Evolutionary conservation across 108 stramenopile genomes (phyloP), one percentile per base, ranked within the genome.

Genomic region (Nannochloropsis oceanica): DNA sequence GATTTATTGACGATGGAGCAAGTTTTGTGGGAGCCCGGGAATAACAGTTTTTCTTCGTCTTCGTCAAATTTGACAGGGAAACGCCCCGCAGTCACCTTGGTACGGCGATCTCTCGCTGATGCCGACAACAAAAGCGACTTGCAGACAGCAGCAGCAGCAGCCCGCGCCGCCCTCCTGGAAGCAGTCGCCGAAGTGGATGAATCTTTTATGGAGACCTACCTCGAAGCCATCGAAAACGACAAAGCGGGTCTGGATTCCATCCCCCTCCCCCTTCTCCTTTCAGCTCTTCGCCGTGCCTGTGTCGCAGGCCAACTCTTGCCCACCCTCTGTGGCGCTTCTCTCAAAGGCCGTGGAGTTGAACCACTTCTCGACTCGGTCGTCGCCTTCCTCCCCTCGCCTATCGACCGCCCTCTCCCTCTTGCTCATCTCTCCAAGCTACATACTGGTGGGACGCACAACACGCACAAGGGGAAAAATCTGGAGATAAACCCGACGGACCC

Each of bases 1-100:
- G 99, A 99, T 92, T 79, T 98, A 26, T 90, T 99, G 11, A 92
- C 95, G 44, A 96, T 97, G 96, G 90, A 95, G 84, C 95, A 94
- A 11, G 88, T 97, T 79, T 84, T 97, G 34, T 97, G 96, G 93
- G 95, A 95, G 80, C 79, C 84, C 46, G 83, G 85, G 44, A 43
- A 80, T 44, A 80, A 84, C 24, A 43, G 44, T 34, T 50, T 42
- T 79, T 43, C 80, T 8, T 43, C 43, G 12, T 43, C 59, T 18
- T 73, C 59, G 18, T 73, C 2, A 7, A n/a, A 18, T 18, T n/a
- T 10, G 59, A 73, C 7, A 9, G 18, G 22, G 22, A 73, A 73
- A n/a, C 79, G 86, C 44, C 79, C 46, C 80, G 83, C 46, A 26
- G 86, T 84, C 42, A 79, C 79, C 18, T 87, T 87, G 44, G 79